phyloP scores from a whole-genome alignment of 352 stramenopile species.

The Phytophthora macrochlamydospora region DNA sequence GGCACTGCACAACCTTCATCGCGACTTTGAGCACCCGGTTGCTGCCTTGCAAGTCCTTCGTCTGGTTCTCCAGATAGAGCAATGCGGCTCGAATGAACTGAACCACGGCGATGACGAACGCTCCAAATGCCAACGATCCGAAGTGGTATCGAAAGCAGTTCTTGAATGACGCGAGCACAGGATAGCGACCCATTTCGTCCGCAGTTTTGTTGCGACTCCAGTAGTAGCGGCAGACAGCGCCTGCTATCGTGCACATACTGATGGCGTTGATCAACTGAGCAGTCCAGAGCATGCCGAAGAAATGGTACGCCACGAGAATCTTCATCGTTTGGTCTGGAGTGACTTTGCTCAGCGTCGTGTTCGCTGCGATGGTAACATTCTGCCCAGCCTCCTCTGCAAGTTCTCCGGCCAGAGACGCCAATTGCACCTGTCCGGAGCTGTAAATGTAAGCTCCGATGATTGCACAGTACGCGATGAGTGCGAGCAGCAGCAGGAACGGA shows the following conservation, averaged over 20 bases:
- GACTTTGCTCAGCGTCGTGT: constrained; percentile 47
- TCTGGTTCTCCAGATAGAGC: constrained; percentile 93
- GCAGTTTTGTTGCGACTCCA: constrained; percentile 85
- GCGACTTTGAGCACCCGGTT: constrained; percentile 85
- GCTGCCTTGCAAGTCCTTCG: constrained; percentile 77
- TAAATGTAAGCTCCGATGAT: constrained; percentile 77
- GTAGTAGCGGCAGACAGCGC: constrained; percentile 92
- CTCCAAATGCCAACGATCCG: constrained; percentile 96
- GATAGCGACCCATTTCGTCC: constrained; percentile 70
- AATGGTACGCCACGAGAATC: constrained; percentile 73
- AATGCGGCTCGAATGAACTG: constrained; percentile 94
- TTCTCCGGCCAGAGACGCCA: constrained; percentile 39
- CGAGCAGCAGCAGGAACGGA: constrained; percentile 66
- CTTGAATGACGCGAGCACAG: constrained; percentile 68
- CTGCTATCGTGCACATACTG: constrained; percentile 94
- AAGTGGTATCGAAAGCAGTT: constrained; percentile 93
- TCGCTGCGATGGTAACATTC: constrained; percentile 11
- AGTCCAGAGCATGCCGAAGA: constrained; percentile 97
- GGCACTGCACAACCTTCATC: constrained; percentile 91
- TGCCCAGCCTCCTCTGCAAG: constrained; percentile 11
- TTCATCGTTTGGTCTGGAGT: constrained; percentile 67
- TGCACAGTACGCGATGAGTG: constrained; percentile 66
- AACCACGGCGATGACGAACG: constrained; percentile 96
- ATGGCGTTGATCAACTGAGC: constrained; percentile 96
- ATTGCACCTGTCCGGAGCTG: constrained; percentile 51